A percentile compares a stretch with the other conserved stretches of the same genome.
Conservation (phyloP, 1,139 yeast genomes). For the Saccharomyces pastorianus region DNA sequence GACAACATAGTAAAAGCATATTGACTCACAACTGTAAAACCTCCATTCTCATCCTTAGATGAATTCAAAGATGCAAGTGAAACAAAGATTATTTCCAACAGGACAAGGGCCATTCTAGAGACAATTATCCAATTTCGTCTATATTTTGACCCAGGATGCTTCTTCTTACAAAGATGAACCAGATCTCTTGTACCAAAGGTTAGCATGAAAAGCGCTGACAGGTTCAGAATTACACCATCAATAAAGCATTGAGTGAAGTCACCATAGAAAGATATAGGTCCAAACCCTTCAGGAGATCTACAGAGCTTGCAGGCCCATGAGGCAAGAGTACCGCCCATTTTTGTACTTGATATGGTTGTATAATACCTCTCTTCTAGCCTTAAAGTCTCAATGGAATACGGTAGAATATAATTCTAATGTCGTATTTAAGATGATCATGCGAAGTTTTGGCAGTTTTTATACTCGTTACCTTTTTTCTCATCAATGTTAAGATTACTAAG, state of each 20-base stretch:
- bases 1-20: constrained; percentile 25
- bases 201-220: constrained; percentile 47
- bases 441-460: background rate
- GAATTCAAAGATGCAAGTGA: constrained; percentile 17
- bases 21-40: constrained; percentile 27
- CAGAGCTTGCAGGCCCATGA: constrained; percentile 20
- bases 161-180: constrained; percentile 26
- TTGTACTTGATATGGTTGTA: background rate
- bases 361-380: background rate
- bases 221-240: constrained; percentile 56
- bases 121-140: constrained; percentile 35
- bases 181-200: constrained; percentile 41
- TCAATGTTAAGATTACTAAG: background rate
- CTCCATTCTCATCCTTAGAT: constrained; percentile 13
- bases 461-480: background rate
- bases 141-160: constrained; percentile 36
- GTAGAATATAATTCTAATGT: background rate
- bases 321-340: constrained; percentile 1
- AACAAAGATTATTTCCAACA: constrained; percentile 28
- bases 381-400: background rate
- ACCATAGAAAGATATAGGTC: constrained; percentile 54
- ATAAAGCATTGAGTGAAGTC: constrained; percentile 80
- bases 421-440: background rate
- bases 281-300: constrained; percentile 56
- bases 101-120: constrained; percentile 31